phyloP scores from a whole-genome alignment of 345 rosid genomes.

The Moricandia arvensis region DNA sequence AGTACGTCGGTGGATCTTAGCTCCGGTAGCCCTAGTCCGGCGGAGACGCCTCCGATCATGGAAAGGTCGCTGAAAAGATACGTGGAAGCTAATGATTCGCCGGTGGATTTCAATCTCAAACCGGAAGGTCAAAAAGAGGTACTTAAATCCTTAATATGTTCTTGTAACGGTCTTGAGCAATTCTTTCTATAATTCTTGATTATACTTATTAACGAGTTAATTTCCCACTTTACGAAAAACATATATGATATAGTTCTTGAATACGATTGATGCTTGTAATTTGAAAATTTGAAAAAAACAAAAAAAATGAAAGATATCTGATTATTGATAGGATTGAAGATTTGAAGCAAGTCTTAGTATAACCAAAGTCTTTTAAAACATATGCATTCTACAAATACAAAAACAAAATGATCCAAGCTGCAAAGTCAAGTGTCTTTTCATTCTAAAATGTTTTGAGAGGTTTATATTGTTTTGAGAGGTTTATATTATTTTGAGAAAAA shows the following conservation, averaged over 20 bases:
- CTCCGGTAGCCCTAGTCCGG: constrained; percentile 65
- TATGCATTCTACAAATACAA: too few species aligned
- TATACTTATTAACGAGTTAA: too few species aligned
- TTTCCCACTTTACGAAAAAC: not conserved
- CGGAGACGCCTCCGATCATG: constrained; percentile 66
- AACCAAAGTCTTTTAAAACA: too few species aligned
- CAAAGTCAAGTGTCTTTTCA: too few species aligned
- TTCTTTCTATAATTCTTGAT: not conserved
- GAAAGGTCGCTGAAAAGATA: constrained; percentile 52
- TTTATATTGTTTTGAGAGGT: too few species aligned
- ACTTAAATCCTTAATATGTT: constrained; percentile 2
- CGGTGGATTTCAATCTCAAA: constrained; percentile 36
- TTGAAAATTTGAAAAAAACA: too few species aligned
- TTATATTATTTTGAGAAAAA: too few species aligned
- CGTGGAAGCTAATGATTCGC: constrained; percentile 50
- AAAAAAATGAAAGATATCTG: not conserved
- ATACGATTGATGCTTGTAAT: not conserved
- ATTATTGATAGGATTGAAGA: too few species aligned
- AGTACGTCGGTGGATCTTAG: constrained; percentile 59
- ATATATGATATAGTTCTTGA: not conserved
- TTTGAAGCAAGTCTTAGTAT: too few species aligned
- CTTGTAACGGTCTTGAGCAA: not conserved
- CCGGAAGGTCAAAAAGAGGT: constrained; percentile 53
- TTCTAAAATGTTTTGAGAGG: too few species aligned
- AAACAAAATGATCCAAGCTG: too few species aligned